Base-by-base conservation (phyloP, 106 monocot genomes). In the Phalaenopsis equestris region DNA sequence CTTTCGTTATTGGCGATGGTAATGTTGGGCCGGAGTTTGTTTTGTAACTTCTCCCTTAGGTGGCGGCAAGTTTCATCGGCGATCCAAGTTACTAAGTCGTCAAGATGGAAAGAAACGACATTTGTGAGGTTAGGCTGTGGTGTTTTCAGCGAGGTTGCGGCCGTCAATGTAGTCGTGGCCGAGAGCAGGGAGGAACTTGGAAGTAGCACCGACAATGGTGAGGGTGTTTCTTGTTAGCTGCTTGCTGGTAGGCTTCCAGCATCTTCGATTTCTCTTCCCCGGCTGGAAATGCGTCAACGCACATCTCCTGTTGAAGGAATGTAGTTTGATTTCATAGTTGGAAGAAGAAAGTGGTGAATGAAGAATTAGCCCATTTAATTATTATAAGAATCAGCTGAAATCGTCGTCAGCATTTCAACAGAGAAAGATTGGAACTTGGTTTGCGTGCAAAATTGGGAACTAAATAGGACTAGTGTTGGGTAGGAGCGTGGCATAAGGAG, bases 201-300 rank as follows among this genome's bases (percentile, higher is more conserved):
- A 73, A 0, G 84, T 82, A 67, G 90, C 78, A 2, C 61, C 76
- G 41, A 92, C 77, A n/a, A 96, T 90, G 7, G 90, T 93, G 11
- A 96, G 80, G 4, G 91, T 90, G 41, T 96, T 96, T 80, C 90
- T 92, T 8, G 96, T 90, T 43, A 96, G 47, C 72, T 92, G 77
- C 83, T 89, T 93, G 12, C 84, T 85, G 5, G 18, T 14, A 82
- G 12, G 73, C 87, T 1, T 81, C 73, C 49, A 86, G 75, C 91
- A 96, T 93, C 78, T 90, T 92, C 6, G 81, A 75, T 93, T 84
- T 91, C 55, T 85, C 36, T 6, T 93, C 86, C 2, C 91, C 93
- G 1, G 90, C 89, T 0, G 96, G 91, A 79, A 96, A 96, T 0
- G 90, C 93, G n/a, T 93, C 96, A 15, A 93, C 82, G 87, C 96